Evolutionary conservation across 345 rosid genomes (phyloP).

Genomic region (Isatis tinctoria): DNA sequence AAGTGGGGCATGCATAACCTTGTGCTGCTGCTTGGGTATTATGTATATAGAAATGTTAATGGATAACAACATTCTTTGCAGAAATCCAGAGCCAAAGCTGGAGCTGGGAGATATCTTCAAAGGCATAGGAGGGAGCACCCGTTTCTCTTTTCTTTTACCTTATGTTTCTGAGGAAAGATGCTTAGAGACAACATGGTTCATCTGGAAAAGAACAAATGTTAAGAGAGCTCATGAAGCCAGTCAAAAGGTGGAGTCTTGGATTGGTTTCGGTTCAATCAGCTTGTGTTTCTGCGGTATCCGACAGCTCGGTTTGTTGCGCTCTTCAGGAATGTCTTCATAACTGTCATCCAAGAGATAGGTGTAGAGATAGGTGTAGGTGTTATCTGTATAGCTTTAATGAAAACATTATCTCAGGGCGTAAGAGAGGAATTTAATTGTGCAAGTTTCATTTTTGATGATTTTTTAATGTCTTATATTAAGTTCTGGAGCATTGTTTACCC

Average conservation of each 20-base stretch:
- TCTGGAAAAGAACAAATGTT: background rate
- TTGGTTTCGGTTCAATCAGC: background rate
- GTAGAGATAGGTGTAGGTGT: background rate
- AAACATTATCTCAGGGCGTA: background rate
- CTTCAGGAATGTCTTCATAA: background rate
- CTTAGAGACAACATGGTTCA: background rate
- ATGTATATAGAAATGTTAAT: slow-evolving; percentile 5
- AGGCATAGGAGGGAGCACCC: background rate
- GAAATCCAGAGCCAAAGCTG: slow-evolving; percentile 18
- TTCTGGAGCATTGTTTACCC: no score
- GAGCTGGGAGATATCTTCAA: slow-evolving; percentile 6
- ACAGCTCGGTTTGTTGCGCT: background rate
- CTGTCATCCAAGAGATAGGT: background rate
- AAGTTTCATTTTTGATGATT: background rate
- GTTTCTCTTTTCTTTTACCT: background rate
- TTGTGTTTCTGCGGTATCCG: background rate
- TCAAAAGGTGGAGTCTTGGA: background rate
- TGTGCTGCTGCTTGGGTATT: background rate
- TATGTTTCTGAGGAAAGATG: background rate
- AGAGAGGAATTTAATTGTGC: background rate
- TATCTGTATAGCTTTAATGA: background rate
- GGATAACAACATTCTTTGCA: slow-evolving; percentile 20
- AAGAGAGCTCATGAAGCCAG: slow-evolving; percentile 8
- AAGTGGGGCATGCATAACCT: background rate
- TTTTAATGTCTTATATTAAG: no score